These are phyloP conservation scores for Pestalotiopsis fici DNA, from an alignment of 2,329 filamentous ascomycete genomes.

Conservation along the genomic window DNA sequence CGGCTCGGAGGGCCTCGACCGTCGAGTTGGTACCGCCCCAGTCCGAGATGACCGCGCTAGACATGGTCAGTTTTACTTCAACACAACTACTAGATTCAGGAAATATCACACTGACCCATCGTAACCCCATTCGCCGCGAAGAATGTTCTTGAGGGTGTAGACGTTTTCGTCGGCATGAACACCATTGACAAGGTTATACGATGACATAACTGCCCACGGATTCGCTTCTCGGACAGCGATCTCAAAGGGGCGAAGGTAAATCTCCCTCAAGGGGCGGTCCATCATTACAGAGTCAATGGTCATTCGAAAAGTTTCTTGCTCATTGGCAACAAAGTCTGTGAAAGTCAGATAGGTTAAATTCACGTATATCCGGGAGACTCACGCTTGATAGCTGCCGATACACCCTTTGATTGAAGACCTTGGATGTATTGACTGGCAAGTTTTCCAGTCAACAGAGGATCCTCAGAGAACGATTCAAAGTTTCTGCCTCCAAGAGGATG, in stretches of 20 bases:
- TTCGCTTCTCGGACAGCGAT: constrained; percentile 70
- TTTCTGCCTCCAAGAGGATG: constrained; percentile 82
- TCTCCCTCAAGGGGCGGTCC: constrained; percentile 66
- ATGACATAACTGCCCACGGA: constrained; percentile 70
- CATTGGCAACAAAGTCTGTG: constrained; percentile 68
- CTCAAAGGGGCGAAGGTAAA: constrained; percentile 76
- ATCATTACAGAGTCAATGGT: constrained; percentile 65
- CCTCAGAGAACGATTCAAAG: constrained; percentile 86
- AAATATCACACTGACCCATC: constrained; percentile 47
- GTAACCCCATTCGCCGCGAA: constrained; percentile 64
- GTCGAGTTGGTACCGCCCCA: constrained; percentile 61
- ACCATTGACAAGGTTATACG: constrained; percentile 69
- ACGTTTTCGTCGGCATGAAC: constrained; percentile 59
- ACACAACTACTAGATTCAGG: not conserved
- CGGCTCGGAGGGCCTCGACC: constrained; percentile 54
- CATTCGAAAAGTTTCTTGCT: constrained; percentile 69
- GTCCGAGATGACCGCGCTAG: constrained; percentile 57
- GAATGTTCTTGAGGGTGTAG: constrained; percentile 55
- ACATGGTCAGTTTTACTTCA: constrained; percentile 18
- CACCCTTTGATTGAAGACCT: constrained; percentile 71
- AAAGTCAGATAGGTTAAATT: constrained; percentile 10
- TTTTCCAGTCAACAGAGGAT: constrained; percentile 75
- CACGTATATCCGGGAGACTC: constrained; percentile 21
- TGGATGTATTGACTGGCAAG: constrained; percentile 72
- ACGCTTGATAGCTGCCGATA: constrained; percentile 81